These are phyloP conservation scores for Pleurotus giganteus DNA, from an alignment of 768 basidiomycete species.

Conservation along the genomic window DNA sequence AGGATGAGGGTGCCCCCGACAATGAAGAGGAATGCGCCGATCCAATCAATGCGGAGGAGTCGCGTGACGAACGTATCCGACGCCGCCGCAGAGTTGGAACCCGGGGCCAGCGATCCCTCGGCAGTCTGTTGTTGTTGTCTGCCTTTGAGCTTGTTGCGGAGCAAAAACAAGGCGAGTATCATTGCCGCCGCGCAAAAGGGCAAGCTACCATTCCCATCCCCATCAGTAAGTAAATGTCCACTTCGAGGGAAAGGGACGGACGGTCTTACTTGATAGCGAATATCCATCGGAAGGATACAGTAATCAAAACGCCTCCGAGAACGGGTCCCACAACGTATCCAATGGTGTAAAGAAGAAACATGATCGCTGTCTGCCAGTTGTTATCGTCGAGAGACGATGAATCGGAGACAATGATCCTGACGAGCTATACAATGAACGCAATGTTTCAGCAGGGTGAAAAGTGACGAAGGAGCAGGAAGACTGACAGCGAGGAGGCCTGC, in stretches of 20 bases:
- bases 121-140: constrained; percentile 17
- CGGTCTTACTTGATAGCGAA: constrained; percentile 57
- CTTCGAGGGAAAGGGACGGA: not conserved
- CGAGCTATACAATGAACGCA: constrained; percentile 24
- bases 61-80: constrained; percentile 25
- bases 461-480: not conserved
- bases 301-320: not conserved
- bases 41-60: constrained; percentile 41
- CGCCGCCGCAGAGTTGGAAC: not conserved
- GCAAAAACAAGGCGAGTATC: constrained; percentile 37
- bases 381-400: constrained; percentile 38
- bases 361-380: constrained; percentile 36
- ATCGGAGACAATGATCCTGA: constrained; percentile 44
- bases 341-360: constrained; percentile 32
- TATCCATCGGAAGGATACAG: constrained; percentile 31
- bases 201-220: constrained; percentile 29
- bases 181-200: constrained; percentile 35
- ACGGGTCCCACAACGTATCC: not conserved
- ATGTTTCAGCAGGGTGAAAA: too few relatives aligned
- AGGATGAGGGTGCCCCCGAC: constrained; percentile 42
- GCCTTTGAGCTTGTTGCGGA: constrained; percentile 30
- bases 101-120: not conserved
- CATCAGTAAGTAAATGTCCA: not conserved
- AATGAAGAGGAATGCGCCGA: constrained; percentile 44
- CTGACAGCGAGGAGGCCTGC: constrained; percentile 34